Conservation (phyloP, 179 eudicot genomes). For the Vitellaria paradoxa region DNA sequence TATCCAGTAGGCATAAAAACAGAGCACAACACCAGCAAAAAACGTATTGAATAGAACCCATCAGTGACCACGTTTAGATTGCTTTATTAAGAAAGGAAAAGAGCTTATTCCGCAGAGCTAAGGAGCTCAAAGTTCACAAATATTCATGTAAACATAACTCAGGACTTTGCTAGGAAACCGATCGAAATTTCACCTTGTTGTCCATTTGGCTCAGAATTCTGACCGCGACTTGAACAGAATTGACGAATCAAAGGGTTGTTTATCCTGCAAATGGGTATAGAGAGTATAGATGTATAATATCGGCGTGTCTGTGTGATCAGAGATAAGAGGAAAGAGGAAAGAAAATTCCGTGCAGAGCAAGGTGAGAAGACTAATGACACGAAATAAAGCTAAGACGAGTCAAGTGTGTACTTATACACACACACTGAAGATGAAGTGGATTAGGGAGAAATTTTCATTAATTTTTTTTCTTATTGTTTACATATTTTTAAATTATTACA, state of each 20-base stretch:
- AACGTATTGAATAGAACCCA: background rate
- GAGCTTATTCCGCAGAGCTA: background rate
- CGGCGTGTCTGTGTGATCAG: background rate
- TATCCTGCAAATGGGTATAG: background rate
- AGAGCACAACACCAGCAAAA: too few relatives aligned
- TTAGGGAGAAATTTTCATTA: too few relatives aligned
- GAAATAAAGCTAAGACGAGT: background rate
- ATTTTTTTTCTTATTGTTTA: too few relatives aligned
- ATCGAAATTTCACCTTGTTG: slow-evolving; percentile 16
- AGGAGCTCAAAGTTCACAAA: background rate
- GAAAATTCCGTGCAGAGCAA: background rate
- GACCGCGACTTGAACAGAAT: background rate
- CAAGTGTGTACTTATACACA: too few relatives aligned
- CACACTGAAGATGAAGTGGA: too few relatives aligned
- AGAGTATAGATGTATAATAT: background rate
- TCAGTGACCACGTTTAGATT: background rate
- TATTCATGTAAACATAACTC: too few relatives aligned
- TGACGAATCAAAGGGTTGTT: background rate
- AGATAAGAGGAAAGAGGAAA: background rate
- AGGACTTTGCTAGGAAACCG: background rate
- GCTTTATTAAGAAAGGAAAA: too few relatives aligned
- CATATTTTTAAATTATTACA: too few relatives aligned
- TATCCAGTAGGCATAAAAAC: background rate
- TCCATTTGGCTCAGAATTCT: background rate
- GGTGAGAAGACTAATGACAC: background rate